phyloP scores from a whole-genome alignment of 768 basidiomycete species.

The Atractiella rhizophila region DNA sequence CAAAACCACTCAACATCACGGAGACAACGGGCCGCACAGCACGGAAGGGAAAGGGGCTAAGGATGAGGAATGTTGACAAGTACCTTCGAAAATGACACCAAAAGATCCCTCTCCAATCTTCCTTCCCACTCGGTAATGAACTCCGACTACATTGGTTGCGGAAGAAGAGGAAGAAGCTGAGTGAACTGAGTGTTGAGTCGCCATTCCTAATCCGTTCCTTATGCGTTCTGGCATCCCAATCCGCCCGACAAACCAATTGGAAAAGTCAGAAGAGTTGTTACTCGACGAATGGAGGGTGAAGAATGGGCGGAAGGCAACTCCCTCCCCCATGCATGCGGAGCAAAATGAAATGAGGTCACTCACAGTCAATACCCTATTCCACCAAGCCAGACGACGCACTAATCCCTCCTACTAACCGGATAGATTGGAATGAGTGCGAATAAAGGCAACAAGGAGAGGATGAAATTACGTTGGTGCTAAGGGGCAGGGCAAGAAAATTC shows the following conservation, averaged over 20 bases:
- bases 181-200: background rate
- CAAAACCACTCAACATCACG: too few relatives aligned
- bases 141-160: conserved; percentile 24
- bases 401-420: too few relatives aligned
- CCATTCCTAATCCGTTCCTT: background rate
- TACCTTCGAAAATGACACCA: conserved; percentile 89
- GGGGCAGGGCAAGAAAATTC: too few relatives aligned
- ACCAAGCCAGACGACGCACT: too few relatives aligned
- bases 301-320: background rate
- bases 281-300: conserved; percentile 8
- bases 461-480: too few relatives aligned
- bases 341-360: too few relatives aligned
- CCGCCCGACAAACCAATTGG: background rate
- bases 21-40: background rate
- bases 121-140: conserved; percentile 93
- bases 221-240: background rate
- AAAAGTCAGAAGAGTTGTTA: conserved; percentile 14
- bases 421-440: too few relatives aligned
- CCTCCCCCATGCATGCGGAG: too few relatives aligned
- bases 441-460: too few relatives aligned
- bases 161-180: background rate
- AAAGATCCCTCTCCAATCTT: conserved; percentile 99
- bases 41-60: background rate
- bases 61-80: conserved; percentile 18
- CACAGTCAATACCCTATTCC: too few relatives aligned